Evolutionary conservation across 108 stramenopile genomes (phyloP).

Genomic region (Pseudonitzschia delicatissima): DNA sequence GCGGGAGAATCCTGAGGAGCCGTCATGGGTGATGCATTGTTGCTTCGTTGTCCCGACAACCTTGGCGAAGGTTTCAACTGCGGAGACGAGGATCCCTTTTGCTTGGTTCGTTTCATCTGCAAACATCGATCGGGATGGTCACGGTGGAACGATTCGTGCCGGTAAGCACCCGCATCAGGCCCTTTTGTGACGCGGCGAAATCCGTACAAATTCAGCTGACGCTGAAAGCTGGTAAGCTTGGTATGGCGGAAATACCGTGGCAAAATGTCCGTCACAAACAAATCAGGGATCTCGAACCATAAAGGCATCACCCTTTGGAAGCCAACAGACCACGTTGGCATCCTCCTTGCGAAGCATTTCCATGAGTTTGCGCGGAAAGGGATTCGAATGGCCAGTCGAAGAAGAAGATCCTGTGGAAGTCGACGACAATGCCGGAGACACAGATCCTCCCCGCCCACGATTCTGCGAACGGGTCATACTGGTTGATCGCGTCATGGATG

Average conservation of each 20-base stretch:
- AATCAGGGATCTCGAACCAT: constrained; percentile 79
- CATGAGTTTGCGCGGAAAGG: constrained; percentile 89
- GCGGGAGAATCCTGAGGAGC: constrained; percentile 30
- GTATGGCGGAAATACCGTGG: constrained; percentile 90
- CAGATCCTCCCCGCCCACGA: constrained; percentile 21
- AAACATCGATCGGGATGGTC: constrained; percentile 84
- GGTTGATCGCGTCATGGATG: constrained; percentile 13
- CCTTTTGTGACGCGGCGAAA: constrained; percentile 82
- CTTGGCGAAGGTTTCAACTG: constrained; percentile 50
- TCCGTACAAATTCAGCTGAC: constrained; percentile 91
- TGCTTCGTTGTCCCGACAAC: constrained; percentile 24
- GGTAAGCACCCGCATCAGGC: constrained; percentile 90
- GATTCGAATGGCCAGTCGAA: constrained; percentile 68
- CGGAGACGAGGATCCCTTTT: constrained; percentile 56
- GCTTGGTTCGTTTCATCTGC: constrained; percentile 87
- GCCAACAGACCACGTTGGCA: constrained; percentile 64
- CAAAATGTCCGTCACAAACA: constrained; percentile 72
- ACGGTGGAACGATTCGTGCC: constrained; percentile 89
- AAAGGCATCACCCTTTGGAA: constrained; percentile 88
- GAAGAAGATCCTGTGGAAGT: constrained; percentile 26
- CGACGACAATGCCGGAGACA: constrained; percentile 36
- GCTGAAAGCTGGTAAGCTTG: constrained; percentile 87
- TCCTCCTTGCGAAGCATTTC: constrained; percentile 89
- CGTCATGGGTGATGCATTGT: constrained; percentile 12
- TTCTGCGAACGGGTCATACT: not conserved